Conservation (phyloP, 2,329 filamentous ascomycete genomes). For the Pestalotiopsis sp. region DNA sequence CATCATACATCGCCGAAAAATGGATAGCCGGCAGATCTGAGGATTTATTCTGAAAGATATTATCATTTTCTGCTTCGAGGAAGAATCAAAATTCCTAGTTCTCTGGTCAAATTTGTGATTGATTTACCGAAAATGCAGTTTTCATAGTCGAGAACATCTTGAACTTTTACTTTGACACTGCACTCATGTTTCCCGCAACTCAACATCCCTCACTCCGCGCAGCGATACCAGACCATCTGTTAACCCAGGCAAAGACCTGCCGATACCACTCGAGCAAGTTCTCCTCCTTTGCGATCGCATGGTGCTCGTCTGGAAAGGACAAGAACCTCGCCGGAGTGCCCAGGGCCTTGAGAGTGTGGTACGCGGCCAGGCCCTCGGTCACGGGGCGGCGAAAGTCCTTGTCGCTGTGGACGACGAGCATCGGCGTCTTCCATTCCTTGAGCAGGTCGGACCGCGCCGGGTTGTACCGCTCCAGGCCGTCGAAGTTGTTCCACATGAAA, state of each 20-base stretch:
- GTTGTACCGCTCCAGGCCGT: constrained; percentile 52
- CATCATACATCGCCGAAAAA: background rate
- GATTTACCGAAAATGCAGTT: too few relatives aligned
- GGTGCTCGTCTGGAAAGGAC: constrained; percentile 22
- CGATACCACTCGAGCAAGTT: constrained; percentile 23
- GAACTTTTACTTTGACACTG: background rate
- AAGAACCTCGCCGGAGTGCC: constrained; percentile 22
- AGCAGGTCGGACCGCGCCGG: constrained; percentile 47
- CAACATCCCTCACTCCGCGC: background rate
- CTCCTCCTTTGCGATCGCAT: constrained; percentile 16
- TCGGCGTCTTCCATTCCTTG: constrained; percentile 64
- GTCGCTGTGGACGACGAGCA: constrained; percentile 72
- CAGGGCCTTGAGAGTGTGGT: constrained; percentile 19
- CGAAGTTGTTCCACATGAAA: constrained; percentile 44
- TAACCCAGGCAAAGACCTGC: constrained; percentile 24
- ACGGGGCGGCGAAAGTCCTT: constrained; percentile 61
- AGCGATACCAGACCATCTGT: constrained; percentile 18
- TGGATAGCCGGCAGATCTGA: background rate
- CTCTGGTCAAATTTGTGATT: too few relatives aligned
- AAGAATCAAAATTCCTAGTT: too few relatives aligned
- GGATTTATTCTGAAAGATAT: background rate
- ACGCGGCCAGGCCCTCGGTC: constrained; percentile 35
- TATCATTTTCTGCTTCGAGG: background rate
- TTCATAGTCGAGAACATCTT: too few relatives aligned
- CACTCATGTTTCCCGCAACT: background rate